Evolutionary conservation across 306 rosid genomes (phyloP).

Genomic region (Acacia melanoxylon): DNA sequence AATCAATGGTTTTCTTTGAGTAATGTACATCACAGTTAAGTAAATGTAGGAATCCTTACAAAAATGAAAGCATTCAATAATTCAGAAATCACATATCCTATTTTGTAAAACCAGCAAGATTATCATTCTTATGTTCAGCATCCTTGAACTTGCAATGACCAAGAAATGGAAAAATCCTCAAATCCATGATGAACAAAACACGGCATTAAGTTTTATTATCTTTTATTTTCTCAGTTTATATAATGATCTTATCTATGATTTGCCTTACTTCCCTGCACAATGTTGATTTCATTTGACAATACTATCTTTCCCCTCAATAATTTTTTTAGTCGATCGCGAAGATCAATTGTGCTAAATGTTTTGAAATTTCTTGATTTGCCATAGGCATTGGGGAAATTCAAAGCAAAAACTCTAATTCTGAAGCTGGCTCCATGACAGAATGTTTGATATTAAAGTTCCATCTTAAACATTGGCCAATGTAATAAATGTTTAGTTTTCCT

Average conservation of each 20-base stretch:
- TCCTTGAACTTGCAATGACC: not conserved
- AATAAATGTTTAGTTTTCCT: not conserved
- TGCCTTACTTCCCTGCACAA: not conserved
- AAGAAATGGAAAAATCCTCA: not conserved
- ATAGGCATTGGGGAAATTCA: not conserved
- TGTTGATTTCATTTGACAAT: constrained; percentile 1
- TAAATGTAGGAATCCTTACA: not conserved
- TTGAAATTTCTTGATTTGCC: not conserved
- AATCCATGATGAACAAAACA: not conserved
- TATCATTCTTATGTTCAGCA: not conserved
- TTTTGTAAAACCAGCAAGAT: not conserved
- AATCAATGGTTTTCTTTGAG: constrained; percentile 1
- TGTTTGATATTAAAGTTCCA: not conserved
- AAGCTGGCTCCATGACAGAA: not conserved
- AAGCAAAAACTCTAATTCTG: not conserved
- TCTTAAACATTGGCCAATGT: not conserved
- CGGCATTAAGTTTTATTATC: not conserved
- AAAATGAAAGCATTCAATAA: not conserved
- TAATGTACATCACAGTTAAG: not conserved
- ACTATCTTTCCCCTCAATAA: not conserved
- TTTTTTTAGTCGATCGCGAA: not conserved
- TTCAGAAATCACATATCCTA: not conserved
- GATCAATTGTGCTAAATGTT: not conserved
- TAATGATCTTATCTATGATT: not conserved
- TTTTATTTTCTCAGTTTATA: not conserved